Evolutionary conservation across 2,329 filamentous ascomycete genomes (phyloP).

Genomic region (Coccinonectria pachysandricola): DNA sequence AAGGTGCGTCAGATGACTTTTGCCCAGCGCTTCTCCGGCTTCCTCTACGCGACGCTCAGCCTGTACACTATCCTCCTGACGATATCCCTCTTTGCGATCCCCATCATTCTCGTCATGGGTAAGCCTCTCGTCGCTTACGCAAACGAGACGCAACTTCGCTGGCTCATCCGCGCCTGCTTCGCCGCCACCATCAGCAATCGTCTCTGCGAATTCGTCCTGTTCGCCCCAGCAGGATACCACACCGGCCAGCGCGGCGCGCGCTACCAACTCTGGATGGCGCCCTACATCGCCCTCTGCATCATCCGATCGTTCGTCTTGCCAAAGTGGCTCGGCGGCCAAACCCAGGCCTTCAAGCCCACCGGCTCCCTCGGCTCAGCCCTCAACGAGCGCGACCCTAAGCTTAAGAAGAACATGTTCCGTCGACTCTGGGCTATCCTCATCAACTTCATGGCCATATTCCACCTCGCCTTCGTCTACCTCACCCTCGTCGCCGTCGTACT

Average conservation of each 20-base stretch:
- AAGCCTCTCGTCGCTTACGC: constrained; percentile 48
- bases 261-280: constrained; percentile 53
- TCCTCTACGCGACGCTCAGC: constrained; percentile 44
- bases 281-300: constrained; percentile 48
- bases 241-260: constrained; percentile 46
- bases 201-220: constrained; percentile 48
- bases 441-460: constrained; percentile 46
- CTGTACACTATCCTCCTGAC: constrained; percentile 46
- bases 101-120: constrained; percentile 46
- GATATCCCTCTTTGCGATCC: constrained; percentile 46
- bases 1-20: constrained; percentile 41
- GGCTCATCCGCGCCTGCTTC: constrained; percentile 47
- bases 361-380: constrained; percentile 45
- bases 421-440: constrained; percentile 44
- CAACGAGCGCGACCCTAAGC: constrained; percentile 46
- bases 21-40: constrained; percentile 48
- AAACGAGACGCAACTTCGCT: constrained; percentile 41
- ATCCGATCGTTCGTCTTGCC: constrained; percentile 48
- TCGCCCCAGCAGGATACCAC: constrained; percentile 48
- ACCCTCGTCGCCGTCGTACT: constrained; percentile 39
- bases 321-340: constrained; percentile 47
- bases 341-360: constrained; percentile 50
- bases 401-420: constrained; percentile 40
- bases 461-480: constrained; percentile 43
- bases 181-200: constrained; percentile 39